These are phyloP conservation scores for Tulasnella sp. DNA, from an alignment of 768 basidiomycete species.

Conservation along the genomic window DNA sequence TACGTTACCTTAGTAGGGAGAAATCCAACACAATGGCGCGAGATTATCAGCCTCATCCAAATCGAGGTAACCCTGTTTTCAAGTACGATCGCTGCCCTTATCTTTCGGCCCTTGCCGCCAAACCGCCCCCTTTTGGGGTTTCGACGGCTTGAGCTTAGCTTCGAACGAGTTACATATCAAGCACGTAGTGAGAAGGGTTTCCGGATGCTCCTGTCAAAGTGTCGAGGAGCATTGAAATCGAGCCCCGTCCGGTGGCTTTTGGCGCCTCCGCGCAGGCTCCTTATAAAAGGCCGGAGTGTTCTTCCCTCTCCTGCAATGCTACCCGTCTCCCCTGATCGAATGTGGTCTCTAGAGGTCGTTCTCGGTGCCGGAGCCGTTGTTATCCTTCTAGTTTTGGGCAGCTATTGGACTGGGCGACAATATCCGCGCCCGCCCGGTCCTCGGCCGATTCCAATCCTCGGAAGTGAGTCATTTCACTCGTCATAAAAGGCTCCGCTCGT, in stretches of 20 bases:
- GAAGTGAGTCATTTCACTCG: neutral
- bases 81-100: neutral
- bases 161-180: neutral
- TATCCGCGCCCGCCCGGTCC: neutral
- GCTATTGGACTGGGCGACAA: neutral
- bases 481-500: too few relatives aligned
- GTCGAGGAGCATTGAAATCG: too few relatives aligned
- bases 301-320: neutral
- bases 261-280: too few relatives aligned
- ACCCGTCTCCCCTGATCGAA: neutral
- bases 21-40: neutral
- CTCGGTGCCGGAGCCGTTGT: neutral
- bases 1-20: neutral
- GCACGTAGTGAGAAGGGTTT: neutral
- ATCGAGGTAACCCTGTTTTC: too few relatives aligned
- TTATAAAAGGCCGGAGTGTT: too few relatives aligned
- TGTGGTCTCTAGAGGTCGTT: neutral
- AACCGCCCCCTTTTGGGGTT: neutral
- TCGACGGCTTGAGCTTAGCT: neutral
- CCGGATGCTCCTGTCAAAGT: neutral
- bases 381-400: neutral
- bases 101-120: neutral
- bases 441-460: neutral
- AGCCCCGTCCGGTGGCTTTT: too few relatives aligned
- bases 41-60: neutral